phyloP scores from a whole-genome alignment of 306 rosid genomes.

The Prinsepia uniflora region DNA sequence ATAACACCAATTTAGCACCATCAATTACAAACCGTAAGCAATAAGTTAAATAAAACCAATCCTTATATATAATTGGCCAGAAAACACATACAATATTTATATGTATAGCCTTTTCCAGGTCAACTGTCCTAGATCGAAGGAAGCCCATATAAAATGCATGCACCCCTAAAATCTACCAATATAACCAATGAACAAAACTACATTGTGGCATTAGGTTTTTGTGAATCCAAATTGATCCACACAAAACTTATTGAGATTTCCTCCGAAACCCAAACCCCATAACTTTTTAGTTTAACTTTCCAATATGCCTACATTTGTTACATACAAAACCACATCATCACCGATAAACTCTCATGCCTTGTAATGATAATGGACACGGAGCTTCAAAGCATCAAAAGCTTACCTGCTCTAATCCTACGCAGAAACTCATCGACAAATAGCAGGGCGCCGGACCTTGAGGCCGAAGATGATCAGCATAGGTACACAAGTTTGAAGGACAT shows the following conservation, averaged over 20 bases:
- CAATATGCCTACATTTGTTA: conserved; percentile 19
- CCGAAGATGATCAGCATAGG: conserved; percentile 20
- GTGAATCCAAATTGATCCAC: background rate
- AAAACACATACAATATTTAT: no score
- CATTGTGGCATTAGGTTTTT: background rate
- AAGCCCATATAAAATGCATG: conserved; percentile 4
- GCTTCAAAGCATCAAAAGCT: conserved; percentile 16
- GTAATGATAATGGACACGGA: conserved; percentile 37
- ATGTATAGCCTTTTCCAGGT: conserved; percentile 1
- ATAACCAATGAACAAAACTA: conserved; percentile 10
- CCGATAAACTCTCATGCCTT: conserved; percentile 13
- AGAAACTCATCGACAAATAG: conserved; percentile 24
- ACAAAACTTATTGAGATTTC: background rate
- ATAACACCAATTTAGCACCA: background rate
- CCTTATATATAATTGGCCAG: background rate
- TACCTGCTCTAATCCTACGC: conserved; percentile 25
- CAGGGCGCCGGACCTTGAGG: conserved; percentile 20
- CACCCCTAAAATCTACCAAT: conserved; percentile 1
- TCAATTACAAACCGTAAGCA: background rate
- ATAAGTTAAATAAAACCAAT: conserved; percentile 2
- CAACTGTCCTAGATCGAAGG: conserved; percentile 21
- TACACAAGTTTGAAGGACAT: conserved; percentile 76
- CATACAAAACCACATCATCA: conserved; percentile 2
- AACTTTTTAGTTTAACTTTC: background rate
- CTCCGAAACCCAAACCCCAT: background rate